phyloP scores from a whole-genome alignment of 257 asterid genomes.

The Henckelia pumila region DNA sequence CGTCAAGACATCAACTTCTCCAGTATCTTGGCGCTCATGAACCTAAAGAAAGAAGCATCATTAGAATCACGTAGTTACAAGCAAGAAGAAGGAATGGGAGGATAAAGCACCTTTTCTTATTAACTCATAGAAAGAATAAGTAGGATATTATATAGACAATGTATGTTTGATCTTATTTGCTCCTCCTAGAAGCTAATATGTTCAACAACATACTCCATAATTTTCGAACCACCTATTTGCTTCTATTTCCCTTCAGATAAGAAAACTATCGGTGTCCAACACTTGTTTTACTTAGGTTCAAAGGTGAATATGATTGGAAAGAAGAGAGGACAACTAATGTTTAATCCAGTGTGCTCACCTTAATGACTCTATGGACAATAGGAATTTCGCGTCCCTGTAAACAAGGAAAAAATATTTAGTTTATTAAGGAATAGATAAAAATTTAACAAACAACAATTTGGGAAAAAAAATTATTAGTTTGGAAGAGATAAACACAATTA shows the following conservation, averaged over 20 bases:
- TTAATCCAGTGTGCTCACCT: constrained; percentile 43
- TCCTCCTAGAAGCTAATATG: neutral
- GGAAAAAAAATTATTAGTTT: constrained; percentile 5
- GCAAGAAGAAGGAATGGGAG: neutral
- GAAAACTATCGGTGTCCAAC: constrained; percentile 8
- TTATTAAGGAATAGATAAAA: neutral
- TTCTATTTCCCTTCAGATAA: constrained; percentile 3
- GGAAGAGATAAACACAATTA: neutral
- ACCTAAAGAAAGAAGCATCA: constrained; percentile 50
- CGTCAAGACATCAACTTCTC: constrained; percentile 94
- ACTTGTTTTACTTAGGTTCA: constrained; percentile 12
- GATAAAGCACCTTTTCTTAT: constrained; percentile 8
- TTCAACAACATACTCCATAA: neutral
- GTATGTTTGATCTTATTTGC: neutral
- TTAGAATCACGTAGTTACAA: neutral
- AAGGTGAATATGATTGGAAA: neutral
- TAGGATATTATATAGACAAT: neutral
- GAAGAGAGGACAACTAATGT: constrained; percentile 4
- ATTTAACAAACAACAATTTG: neutral
- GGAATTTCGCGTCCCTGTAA: constrained; percentile 98
- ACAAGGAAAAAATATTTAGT: constrained; percentile 17
- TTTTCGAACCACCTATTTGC: neutral
- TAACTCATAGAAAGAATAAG: neutral
- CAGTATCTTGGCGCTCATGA: constrained; percentile 84
- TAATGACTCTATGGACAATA: constrained; percentile 94